These are phyloP conservation scores for Gymnopilus junonius DNA, from an alignment of 768 basidiomycete genomes.

Conservation along the genomic window DNA sequence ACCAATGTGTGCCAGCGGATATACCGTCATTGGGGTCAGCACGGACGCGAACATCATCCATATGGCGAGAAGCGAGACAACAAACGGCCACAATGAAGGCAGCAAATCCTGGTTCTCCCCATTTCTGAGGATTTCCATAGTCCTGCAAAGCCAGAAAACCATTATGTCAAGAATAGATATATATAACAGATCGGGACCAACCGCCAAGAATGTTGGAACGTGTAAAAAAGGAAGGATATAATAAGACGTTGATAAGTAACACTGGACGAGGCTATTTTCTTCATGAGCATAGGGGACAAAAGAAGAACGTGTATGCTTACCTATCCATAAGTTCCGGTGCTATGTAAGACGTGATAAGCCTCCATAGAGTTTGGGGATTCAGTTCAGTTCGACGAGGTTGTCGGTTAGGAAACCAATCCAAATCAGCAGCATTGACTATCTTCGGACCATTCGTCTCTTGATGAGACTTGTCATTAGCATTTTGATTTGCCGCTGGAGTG, in stretches of 20 bases:
- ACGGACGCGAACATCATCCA: conserved; percentile 90
- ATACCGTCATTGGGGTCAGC: conserved; percentile 81
- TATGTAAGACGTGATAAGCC: conserved; percentile 83
- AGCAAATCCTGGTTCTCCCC: conserved; percentile 95
- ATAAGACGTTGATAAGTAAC: conserved; percentile 90
- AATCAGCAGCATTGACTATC: conserved; percentile 37
- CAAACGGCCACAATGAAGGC: conserved; percentile 94
- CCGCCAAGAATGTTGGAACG: conserved; percentile 84
- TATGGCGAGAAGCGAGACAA: conserved; percentile 89
- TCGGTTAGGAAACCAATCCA: conserved; percentile 86
- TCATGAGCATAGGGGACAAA: conserved; percentile 13
- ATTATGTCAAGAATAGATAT: conserved; percentile 20
- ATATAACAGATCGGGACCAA: conserved; percentile 34
- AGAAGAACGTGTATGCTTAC: conserved; percentile 42
- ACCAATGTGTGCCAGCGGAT: conserved; percentile 92
- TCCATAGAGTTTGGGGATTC: conserved; percentile 89
- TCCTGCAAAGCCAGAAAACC: conserved; percentile 52
- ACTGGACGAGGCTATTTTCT: conserved; percentile 68
- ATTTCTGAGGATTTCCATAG: conserved; percentile 92
- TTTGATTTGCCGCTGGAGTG: conserved; percentile 36
- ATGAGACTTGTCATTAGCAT: conserved; percentile 26
- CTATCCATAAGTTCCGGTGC: conserved; percentile 93
- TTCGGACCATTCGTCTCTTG: conserved; percentile 32
- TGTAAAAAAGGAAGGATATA: conserved; percentile 93
- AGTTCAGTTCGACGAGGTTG: conserved; percentile 73